Evolutionary conservation across 2,329 filamentous ascomycete genomes (phyloP).

Genomic region (Leptographium wingfieldii): DNA sequence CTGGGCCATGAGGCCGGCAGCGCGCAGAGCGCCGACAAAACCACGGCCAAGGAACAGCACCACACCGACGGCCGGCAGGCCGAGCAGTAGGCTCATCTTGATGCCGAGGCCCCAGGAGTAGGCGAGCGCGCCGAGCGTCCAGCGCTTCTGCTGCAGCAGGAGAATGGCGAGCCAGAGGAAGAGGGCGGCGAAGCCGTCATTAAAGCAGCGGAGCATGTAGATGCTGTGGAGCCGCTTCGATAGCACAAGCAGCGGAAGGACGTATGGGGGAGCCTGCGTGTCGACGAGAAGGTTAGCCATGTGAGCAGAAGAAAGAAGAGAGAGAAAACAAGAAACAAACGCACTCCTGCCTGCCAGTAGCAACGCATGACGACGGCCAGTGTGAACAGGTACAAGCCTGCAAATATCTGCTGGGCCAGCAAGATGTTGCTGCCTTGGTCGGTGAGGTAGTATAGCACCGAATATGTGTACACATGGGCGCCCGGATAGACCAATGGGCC

Average conservation of each 20-base stretch:
- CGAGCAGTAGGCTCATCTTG: conserved; percentile 86
- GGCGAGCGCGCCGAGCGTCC: conserved; percentile 57
- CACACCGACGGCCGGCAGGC: conserved; percentile 67
- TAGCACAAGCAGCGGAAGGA: conserved; percentile 72
- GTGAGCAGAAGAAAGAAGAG: neutral
- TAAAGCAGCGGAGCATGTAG: conserved; percentile 86
- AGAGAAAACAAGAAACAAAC: neutral
- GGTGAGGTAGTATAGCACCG: conserved; percentile 64
- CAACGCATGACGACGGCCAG: conserved; percentile 68
- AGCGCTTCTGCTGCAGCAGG: conserved; percentile 60
- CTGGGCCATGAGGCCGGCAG: conserved; percentile 60
- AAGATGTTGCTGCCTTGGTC: conserved; percentile 62
- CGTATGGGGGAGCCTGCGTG: conserved; percentile 65
- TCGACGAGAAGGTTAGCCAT: neutral
- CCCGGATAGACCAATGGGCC: conserved; percentile 93
- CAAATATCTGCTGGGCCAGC: conserved; percentile 76
- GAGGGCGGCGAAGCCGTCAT: conserved; percentile 80
- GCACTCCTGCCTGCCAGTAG: conserved; percentile 61
- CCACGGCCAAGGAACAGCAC: conserved; percentile 65
- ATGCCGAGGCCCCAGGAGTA: conserved; percentile 76
- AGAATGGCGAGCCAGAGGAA: conserved; percentile 76
- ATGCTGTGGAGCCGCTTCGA: conserved; percentile 92
- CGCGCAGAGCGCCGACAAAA: conserved; percentile 48
- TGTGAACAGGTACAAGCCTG: conserved; percentile 62
- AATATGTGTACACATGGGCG: conserved; percentile 86